Conservation (phyloP, 305 asterid genomes). For the Fraxinus platypoda region DNA sequence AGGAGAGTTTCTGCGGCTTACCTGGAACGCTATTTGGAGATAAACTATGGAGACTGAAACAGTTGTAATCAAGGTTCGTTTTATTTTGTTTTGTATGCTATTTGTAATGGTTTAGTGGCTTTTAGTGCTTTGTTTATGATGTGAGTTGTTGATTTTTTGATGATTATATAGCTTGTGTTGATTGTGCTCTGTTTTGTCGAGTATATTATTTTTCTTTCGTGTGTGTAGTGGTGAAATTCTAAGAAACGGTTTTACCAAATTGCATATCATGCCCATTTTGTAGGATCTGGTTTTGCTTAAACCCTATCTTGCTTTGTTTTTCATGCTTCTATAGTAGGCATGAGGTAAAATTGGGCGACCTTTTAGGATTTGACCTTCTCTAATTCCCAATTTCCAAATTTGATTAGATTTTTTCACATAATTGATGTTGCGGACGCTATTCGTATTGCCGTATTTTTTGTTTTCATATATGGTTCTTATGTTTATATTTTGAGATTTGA, state of each 20-base stretch:
- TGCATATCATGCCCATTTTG: neutral
- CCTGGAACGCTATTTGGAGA: constrained; percentile 35
- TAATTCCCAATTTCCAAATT: neutral
- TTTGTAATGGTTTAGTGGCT: neutral
- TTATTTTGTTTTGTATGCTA: neutral
- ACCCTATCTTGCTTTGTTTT: neutral
- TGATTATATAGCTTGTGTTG: neutral
- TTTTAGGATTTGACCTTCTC: neutral
- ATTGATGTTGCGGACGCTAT: neutral
- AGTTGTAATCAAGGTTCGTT: constrained; percentile 67
- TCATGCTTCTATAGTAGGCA: neutral
- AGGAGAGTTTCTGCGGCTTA: constrained; percentile 28
- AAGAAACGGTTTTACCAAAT: neutral
- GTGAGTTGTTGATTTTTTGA: neutral
- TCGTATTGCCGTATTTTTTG: neutral
- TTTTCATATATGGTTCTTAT: neutral
- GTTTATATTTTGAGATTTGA: neutral
- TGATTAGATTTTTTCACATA: neutral
- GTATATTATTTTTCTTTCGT: neutral
- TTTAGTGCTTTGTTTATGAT: neutral
- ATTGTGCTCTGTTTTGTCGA: neutral
- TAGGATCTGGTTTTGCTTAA: neutral
- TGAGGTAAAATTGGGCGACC: neutral
- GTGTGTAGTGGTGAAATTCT: neutral
- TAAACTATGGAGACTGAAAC: constrained; percentile 36